A percentile compares a stretch with the other conserved stretches of the same genome.
phyloP scores from a whole-genome alignment of 169 alveolate species.

The Plasmodium cynomolgi region DNA sequence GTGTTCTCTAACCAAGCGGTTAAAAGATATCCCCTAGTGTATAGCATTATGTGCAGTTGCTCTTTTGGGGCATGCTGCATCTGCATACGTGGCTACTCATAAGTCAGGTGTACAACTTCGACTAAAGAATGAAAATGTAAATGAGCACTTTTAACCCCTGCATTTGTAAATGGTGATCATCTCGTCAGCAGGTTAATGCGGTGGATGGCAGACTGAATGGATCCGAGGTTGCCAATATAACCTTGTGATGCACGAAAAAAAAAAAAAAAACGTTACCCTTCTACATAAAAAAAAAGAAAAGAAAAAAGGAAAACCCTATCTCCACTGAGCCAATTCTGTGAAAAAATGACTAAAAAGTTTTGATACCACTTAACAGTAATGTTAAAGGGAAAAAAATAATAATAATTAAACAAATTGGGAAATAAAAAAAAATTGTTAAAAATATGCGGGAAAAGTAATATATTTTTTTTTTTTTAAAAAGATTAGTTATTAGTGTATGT shows the following conservation, averaged over 20 bases:
- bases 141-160: not conserved
- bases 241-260: not conserved
- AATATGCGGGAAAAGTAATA: not conserved
- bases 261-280: not conserved
- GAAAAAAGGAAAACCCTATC: not conserved
- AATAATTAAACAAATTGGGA: not conserved
- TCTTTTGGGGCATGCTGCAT: not conserved
- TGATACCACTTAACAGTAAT: not conserved
- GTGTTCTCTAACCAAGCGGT: not conserved
- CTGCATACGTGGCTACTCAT: not conserved
- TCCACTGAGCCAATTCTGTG: not conserved
- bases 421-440: not conserved
- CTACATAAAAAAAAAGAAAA: not conserved
- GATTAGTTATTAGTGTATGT: not conserved
- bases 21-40: not conserved
- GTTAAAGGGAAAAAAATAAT: not conserved
- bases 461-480: no score
- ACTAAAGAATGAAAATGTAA: not conserved
- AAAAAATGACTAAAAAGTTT: not conserved
- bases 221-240: not conserved
- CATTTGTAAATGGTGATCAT: not conserved
- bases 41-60: not conserved
- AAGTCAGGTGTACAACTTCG: not conserved
- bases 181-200: not conserved
- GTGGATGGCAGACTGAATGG: not conserved